Conservation (phyloP, 345 rosid species). For the Reutealis trisperma region DNA sequence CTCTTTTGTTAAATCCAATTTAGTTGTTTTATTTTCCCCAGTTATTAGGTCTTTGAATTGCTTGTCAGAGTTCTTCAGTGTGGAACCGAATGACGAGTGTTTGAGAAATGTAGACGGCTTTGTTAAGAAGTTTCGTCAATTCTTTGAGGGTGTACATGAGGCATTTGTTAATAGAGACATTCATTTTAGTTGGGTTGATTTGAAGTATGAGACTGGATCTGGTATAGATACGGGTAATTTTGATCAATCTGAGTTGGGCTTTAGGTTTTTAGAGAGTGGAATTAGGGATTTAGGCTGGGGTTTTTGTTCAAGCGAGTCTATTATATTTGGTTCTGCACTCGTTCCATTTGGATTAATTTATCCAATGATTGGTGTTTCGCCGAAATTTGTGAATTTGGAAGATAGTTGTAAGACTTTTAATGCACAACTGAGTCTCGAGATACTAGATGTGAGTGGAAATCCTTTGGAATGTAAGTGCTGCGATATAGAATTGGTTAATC, state of each 20-base stretch:
- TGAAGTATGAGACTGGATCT: slow-evolving; percentile 40
- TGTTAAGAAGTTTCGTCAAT: slow-evolving; percentile 35
- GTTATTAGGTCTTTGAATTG: slow-evolving; percentile 35
- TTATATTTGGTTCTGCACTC: slow-evolving; percentile 59
- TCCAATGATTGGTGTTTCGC: slow-evolving; percentile 56
- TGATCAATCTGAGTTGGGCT: slow-evolving; percentile 26
- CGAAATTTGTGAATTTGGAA: slow-evolving; percentile 22
- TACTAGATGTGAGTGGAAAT: slow-evolving; percentile 60
- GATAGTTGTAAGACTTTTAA: slow-evolving; percentile 22
- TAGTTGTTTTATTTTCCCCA: slow-evolving; percentile 78
- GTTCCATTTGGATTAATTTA: slow-evolving; percentile 84
- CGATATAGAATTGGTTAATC: slow-evolving; percentile 55
- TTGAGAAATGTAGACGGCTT: slow-evolving; percentile 40
- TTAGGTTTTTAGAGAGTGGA: slow-evolving; percentile 46
- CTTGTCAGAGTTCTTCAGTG: slow-evolving; percentile 52
- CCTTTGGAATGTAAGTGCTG: slow-evolving; percentile 79
- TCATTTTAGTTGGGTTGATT: slow-evolving; percentile 80
- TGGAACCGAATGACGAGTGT: slow-evolving; percentile 34
- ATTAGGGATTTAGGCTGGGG: slow-evolving; percentile 85
- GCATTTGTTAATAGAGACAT: slow-evolving; percentile 64
- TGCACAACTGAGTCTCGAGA: slow-evolving; percentile 64
- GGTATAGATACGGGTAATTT: slow-evolving; percentile 13
- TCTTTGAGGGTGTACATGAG: slow-evolving; percentile 57
- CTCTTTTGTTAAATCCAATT: slow-evolving; percentile 55
- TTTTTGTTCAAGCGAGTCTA: slow-evolving; percentile 65